These are phyloP conservation scores for Ceriops zippeliana DNA, from an alignment of 345 rosid genomes.

Conservation along the genomic window DNA sequence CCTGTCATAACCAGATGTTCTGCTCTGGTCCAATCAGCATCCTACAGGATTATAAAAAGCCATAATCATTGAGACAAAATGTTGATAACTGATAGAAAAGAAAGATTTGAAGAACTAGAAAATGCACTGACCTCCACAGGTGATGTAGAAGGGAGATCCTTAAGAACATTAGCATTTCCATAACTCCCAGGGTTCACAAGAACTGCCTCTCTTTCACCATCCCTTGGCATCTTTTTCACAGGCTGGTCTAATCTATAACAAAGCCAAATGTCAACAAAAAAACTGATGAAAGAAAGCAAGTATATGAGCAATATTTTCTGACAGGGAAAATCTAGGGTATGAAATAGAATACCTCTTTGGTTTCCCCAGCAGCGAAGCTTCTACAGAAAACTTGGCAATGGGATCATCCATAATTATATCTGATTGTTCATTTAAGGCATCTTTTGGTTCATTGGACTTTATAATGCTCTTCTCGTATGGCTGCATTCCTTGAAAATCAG, in stretches of 20 bases:
- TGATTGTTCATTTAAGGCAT: constrained; percentile 23
- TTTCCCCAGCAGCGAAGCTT: constrained; percentile 55
- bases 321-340: constrained; percentile 14
- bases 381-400: constrained; percentile 17
- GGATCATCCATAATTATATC: constrained; percentile 29
- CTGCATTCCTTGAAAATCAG: constrained; percentile 55
- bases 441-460: constrained; percentile 26
- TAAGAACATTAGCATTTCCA: constrained; percentile 33
- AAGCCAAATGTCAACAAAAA: constrained; percentile 20
- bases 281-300: background rate
- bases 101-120: background rate
- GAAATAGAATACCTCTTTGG: constrained; percentile 56
- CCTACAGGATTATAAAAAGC: constrained; percentile 41
- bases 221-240: constrained; percentile 29
- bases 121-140: constrained; percentile 50
- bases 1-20: constrained; percentile 56
- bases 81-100: constrained; percentile 3
- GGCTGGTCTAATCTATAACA: constrained; percentile 61
- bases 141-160: constrained; percentile 38
- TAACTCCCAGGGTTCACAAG: constrained; percentile 24
- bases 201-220: constrained; percentile 25
- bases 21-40: constrained; percentile 71
- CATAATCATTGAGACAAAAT: constrained; percentile 19
- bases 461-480: constrained; percentile 30
- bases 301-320: background rate